Evolutionary conservation across 495 filamentous ascomycete genomes (phyloP), one percentile per base, ranked within the genome.

Genomic region (Collariella sp.): DNA sequence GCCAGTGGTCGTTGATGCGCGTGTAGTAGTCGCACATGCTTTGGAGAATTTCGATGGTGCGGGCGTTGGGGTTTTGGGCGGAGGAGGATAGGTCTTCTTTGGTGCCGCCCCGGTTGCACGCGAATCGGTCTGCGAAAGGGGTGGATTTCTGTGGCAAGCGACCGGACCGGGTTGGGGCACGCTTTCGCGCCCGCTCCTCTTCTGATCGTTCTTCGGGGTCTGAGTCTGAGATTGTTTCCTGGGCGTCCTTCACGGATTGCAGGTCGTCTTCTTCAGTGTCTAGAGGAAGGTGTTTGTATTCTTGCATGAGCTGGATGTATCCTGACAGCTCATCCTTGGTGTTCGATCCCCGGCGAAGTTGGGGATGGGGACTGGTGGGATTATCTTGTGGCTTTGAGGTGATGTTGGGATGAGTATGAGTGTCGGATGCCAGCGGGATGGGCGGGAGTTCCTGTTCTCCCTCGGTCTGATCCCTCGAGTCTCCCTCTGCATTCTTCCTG

Each of bases 11-110:
- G 11, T 79, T 74, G 7, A 76, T 81, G 13, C 82, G 76, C 2
- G 74, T 80, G 65, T 96, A 96, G 68, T 94, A 88, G 51, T 86
- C 81, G 46, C 79, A 75, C 88, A 96, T 91, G 57, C 86, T 74
- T 57, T 91, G 79, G 6, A 96, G 73, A n/a, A 91, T 67, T 26
- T 84, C 78, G 49, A 94, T 91, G 0, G 88, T 95, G 10, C 77
- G 70, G 2, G 70, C 70, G 62, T 97, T 97, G 0, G 88, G 88
- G 41, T 68, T 66, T 9, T 54, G 43, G 1, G 49, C 13, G 15
- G 52, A 51, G 5, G 59, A 33, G 15, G 55, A 19, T 5, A n/a
- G n/a, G n/a, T 52, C 53, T 41, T 66, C 67, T 20, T 64, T 66
- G 0, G 67, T 71, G 0, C 74, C 74, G 7, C 72, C 73, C 24